phyloP scores from a whole-genome alignment of 2,329 filamentous ascomycete species.

The Arthrobotrys pseudoclavata region DNA sequence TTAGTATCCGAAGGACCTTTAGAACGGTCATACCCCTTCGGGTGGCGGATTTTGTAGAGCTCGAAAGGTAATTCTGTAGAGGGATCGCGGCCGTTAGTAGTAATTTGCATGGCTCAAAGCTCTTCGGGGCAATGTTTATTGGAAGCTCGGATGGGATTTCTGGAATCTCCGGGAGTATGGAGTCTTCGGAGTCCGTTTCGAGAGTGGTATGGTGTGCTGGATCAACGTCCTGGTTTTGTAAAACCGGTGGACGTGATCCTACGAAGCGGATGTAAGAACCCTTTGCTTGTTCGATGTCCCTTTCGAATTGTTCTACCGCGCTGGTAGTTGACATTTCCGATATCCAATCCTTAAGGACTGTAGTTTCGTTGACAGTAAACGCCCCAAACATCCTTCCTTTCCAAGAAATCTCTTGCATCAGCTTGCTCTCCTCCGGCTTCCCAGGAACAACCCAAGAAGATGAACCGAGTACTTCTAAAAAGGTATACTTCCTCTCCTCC shows the following conservation, averaged over 20 bases:
- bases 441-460: conserved; percentile 68
- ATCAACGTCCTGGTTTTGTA: conserved; percentile 28
- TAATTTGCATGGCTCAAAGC: conserved; percentile 61
- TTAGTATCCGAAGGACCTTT: conserved; percentile 66
- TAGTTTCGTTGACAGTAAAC: conserved; percentile 68
- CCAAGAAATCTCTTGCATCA: conserved; percentile 68
- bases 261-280: conserved; percentile 35
- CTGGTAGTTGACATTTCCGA: conserved; percentile 63
- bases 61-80: conserved; percentile 66
- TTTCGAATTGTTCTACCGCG: conserved; percentile 21
- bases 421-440: conserved; percentile 66
- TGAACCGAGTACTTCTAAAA: conserved; percentile 65
- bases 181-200: neutral
- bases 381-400: conserved; percentile 70
- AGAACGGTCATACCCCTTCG: conserved; percentile 65
- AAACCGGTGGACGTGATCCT: conserved; percentile 28
- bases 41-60: conserved; percentile 65
- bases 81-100: conserved; percentile 66
- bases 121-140: conserved; percentile 25
- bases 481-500: conserved; percentile 65
- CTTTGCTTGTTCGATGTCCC: conserved; percentile 21
- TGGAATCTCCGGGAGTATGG: conserved; percentile 22
- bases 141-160: conserved; percentile 25
- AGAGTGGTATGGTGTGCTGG: conserved; percentile 19
- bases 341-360: conserved; percentile 67